These are phyloP conservation scores for Penicillium sp. DNA, from an alignment of 2,329 filamentous ascomycete genomes.

Conservation along the genomic window DNA sequence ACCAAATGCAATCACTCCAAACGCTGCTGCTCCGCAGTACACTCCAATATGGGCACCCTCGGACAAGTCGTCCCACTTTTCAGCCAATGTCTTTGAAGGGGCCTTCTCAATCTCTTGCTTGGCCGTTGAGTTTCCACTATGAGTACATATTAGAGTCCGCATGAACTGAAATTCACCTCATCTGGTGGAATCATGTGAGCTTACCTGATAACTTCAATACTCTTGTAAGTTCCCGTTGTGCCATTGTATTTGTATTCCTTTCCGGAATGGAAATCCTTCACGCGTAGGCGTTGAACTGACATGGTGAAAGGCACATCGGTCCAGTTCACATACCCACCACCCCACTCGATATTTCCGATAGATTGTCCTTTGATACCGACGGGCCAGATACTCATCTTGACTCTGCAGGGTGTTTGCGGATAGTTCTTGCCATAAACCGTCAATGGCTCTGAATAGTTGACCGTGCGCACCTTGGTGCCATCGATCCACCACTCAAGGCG, in stretches of 20 bases:
- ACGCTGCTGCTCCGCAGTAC: slow-evolving; percentile 12
- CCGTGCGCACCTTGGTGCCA: slow-evolving; percentile 61
- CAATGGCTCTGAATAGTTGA: slow-evolving; percentile 63
- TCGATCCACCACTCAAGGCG: slow-evolving; percentile 70
- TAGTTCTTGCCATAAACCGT: slow-evolving; percentile 56
- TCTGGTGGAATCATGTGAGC: slow-evolving; percentile 14
- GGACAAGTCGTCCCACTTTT: slow-evolving; percentile 21
- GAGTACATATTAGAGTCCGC: background rate
- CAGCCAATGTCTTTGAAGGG: slow-evolving; percentile 11
- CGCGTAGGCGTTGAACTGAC: slow-evolving; percentile 66
- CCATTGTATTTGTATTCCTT: slow-evolving; percentile 70
- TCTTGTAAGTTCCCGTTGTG: slow-evolving; percentile 63
- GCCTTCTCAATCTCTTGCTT: slow-evolving; percentile 14
- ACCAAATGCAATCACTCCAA: background rate
- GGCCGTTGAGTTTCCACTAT: slow-evolving; percentile 24
- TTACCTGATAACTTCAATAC: slow-evolving; percentile 60
- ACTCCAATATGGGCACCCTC: slow-evolving; percentile 20
- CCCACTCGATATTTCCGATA: slow-evolving; percentile 64
- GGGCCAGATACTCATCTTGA: slow-evolving; percentile 71
- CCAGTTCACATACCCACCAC: slow-evolving; percentile 70
- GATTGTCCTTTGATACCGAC: slow-evolving; percentile 56
- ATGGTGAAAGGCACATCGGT: slow-evolving; percentile 69
- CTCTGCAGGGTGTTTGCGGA: slow-evolving; percentile 73
- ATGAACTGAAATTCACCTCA: too few species aligned
- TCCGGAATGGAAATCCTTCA: slow-evolving; percentile 60